A percentile compares a stretch with the other conserved stretches of the same genome.
Evolutionary conservation across 2,329 filamentous ascomycete genomes (phyloP).

Genomic region (Fusarium chlamydosporum): DNA sequence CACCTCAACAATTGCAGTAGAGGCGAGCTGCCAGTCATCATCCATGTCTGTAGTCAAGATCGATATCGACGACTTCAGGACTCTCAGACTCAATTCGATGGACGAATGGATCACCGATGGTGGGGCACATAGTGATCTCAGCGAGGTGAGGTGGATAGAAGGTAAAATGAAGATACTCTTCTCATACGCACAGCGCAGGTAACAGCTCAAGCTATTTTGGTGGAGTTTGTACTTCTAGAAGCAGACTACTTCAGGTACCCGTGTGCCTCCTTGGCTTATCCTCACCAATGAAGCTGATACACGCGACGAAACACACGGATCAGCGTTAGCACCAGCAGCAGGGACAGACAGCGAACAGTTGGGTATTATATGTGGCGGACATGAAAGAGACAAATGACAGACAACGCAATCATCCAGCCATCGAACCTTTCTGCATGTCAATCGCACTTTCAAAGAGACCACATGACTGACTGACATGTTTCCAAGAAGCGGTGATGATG

Average conservation of each 20-base stretch:
- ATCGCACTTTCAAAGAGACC: conserved; percentile 1
- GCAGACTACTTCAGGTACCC: conserved; percentile 31
- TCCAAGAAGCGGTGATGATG: conserved; percentile 38
- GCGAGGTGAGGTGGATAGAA: conserved; percentile 36
- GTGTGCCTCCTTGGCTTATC: conserved; percentile 7
- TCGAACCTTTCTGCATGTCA: not conserved
- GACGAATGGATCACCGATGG: conserved; percentile 16
- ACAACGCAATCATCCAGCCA: conserved; percentile 3
- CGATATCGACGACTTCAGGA: conserved; percentile 25
- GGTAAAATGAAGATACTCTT: conserved; percentile 41
- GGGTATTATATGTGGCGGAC: conserved; percentile 17
- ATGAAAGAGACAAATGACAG: conserved; percentile 2
- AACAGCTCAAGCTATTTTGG: conserved; percentile 24
- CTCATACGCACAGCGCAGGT: conserved; percentile 16
- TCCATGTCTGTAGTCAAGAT: conserved; percentile 22
- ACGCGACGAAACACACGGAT: conserved; percentile 41
- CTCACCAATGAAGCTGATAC: conserved; percentile 44
- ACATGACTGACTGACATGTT: conserved; percentile 27
- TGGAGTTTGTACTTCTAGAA: conserved; percentile 20
- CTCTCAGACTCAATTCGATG: conserved; percentile 18
- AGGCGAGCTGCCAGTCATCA: conserved; percentile 9
- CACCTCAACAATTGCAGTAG: conserved; percentile 28
- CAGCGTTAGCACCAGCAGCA: not conserved
- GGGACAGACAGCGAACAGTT: conserved; percentile 23
- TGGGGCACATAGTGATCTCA: conserved; percentile 42